Evolutionary conservation across 139 green algal species (phyloP).

Genomic region (Chlamydomonas schloesseri): DNA sequence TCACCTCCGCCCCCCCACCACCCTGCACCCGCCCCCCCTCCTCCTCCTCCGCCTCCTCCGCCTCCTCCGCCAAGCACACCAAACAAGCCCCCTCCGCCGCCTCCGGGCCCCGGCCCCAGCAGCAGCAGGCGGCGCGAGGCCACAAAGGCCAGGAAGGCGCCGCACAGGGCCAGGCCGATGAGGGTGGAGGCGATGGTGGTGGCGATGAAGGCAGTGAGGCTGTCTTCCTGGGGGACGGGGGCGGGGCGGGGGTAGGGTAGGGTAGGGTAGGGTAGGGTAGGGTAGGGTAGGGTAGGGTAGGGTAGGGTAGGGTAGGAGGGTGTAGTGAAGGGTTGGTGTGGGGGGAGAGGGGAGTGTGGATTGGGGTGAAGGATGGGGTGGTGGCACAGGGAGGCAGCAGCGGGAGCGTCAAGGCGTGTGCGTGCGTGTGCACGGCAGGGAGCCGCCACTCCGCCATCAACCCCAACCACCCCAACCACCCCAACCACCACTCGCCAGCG

Average conservation of each 20-base stretch:
- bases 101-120: not conserved
- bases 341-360: too few species aligned
- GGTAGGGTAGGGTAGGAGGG: too few species aligned
- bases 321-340: too few species aligned
- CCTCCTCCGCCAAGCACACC: not conserved
- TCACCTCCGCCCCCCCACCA: not conserved
- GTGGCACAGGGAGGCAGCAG: too few species aligned
- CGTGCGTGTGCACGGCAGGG: too few species aligned
- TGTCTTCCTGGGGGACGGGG: not conserved
- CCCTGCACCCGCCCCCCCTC: not conserved
- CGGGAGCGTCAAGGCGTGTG: too few species aligned
- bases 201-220: slow-evolving; percentile 1
- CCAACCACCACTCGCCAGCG: not conserved
- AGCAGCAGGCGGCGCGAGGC: not conserved
- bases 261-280: too few species aligned
- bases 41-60: not conserved
- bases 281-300: too few species aligned
- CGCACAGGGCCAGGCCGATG: not conserved
- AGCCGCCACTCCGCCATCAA: too few species aligned
- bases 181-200: slow-evolving; percentile 1
- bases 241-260: too few species aligned
- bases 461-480: too few species aligned
- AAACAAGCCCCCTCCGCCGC: not conserved
- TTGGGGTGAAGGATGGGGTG: too few species aligned
- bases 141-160: slow-evolving; percentile 21